Conservation (phyloP, 768 basidiomycete species). For the Gymnopilus dilepis region DNA sequence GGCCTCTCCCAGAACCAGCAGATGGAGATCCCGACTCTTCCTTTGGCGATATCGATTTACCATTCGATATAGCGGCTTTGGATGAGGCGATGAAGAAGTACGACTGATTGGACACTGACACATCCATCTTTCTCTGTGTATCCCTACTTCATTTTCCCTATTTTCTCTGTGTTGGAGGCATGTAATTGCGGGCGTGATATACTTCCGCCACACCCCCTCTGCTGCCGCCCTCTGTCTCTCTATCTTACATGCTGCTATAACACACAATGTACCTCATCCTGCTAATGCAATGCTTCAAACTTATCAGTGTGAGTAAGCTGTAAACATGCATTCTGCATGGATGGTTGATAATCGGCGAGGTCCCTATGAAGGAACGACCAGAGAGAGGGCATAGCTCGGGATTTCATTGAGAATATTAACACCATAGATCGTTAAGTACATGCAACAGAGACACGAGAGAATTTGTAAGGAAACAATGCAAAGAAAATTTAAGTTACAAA, state of each 20-base stretch:
- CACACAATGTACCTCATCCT: too few relatives aligned
- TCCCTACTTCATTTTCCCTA: too few relatives aligned
- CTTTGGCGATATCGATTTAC: slow-evolving; percentile 37
- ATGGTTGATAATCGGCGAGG: too few relatives aligned
- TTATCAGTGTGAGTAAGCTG: too few relatives aligned
- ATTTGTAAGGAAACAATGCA: neutral
- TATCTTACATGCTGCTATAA: too few relatives aligned
- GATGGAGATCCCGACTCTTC: slow-evolving; percentile 35
- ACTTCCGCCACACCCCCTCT: too few relatives aligned
- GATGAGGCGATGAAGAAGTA: slow-evolving; percentile 39
- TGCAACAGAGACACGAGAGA: neutral
- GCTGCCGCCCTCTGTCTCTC: too few relatives aligned
- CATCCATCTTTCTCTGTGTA: neutral
- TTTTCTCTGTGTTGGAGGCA: too few relatives aligned
- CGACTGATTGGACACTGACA: slow-evolving; percentile 26
- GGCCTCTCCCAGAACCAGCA: slow-evolving; percentile 25
- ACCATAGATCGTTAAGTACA: neutral
- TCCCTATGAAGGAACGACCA: too few relatives aligned
- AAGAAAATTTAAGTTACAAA: neutral
- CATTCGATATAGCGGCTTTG: slow-evolving; percentile 40
- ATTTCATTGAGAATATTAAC: neutral
- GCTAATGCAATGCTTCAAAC: too few relatives aligned
- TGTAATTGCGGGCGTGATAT: too few relatives aligned
- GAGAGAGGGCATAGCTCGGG: neutral
- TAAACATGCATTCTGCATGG: too few relatives aligned